Base-by-base conservation (phyloP, 495 filamentous ascomycete genomes). In the Wilcoxina mikolae region DNA sequence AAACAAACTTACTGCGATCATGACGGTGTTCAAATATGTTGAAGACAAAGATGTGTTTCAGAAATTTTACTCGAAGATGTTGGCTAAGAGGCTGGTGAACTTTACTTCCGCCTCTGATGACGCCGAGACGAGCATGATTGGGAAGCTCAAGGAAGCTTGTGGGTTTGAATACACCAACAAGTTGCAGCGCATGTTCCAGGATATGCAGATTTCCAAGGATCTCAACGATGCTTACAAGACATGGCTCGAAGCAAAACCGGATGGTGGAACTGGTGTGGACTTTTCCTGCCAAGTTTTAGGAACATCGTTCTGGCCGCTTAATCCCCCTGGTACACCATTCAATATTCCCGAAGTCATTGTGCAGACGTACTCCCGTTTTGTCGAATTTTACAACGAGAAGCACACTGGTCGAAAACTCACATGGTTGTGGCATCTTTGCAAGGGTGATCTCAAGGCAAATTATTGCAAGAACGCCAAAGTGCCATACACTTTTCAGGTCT, bases 1-100 rank as follows among this genome's bases (percentile, higher is more conserved):
- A 69, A 80, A 82, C 57, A 86, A 85, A 53, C 72, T 96, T 39
- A 79, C 81, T n/a, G 85, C 95, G 65, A 89, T 99, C 62, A 99
- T 99, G 91, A 95, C 88, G 1, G 87, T 96, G 33, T 99, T 99
- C 79, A 99, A 99, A 70, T 99, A 96, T 71, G 95, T 99, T 60
- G 93, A 99, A 64, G 91, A 99, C 71, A 96, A 96, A 72, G 91
- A 99, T 68, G 91, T 99, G 4, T 99, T 96, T 75, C 93, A 96
- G 69, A 96, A 95, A 68, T 96, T 95, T 70, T 99, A 99, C 70
- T 93, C 93, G 7, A 85, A 90, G 47, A 91, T 89, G 82, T 72
- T 99, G 57, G 93, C 91, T 45, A 88, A 94, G 68, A 85, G 91
- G 55, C 72, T 99, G 52, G 93, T 99, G 5, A 87, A 95, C 66